Evolutionary conservation across 441 rosid species (phyloP).

Genomic region (Melastoma candidum): DNA sequence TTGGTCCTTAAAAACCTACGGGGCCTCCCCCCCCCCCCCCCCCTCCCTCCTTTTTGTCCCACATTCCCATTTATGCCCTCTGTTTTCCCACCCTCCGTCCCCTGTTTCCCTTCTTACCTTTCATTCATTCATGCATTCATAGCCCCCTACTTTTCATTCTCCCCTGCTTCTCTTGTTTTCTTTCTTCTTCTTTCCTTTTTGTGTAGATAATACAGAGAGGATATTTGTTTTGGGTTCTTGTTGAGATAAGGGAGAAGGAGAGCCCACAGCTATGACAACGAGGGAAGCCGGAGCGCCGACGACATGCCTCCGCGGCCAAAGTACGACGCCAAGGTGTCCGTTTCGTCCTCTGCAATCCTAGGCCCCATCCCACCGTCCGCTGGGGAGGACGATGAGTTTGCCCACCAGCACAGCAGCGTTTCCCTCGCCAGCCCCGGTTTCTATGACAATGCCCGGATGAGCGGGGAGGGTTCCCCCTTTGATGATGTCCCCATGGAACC

Average conservation of each 20-base stretch:
- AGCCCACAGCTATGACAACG: neutral
- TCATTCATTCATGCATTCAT: neutral
- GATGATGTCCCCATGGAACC: slow-evolving; percentile 12
- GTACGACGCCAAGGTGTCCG: neutral
- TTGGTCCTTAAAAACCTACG: neutral
- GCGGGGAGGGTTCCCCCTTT: slow-evolving; percentile 13
- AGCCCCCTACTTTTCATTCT: neutral
- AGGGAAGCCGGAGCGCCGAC: neutral
- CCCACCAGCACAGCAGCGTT: slow-evolving; percentile 5
- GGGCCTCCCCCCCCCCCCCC: neutral
- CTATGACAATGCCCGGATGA: slow-evolving; percentile 1
- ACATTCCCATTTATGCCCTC: neutral
- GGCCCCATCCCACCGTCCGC: slow-evolving; percentile 1
- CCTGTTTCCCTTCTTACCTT: neutral
- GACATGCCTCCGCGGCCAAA: slow-evolving; percentile 5
- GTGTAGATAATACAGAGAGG: too few relatives aligned
- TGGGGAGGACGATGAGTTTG: neutral
- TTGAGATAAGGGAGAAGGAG: too few relatives aligned
- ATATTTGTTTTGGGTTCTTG: too few relatives aligned
- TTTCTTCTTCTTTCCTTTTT: neutral
- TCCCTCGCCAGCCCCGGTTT: neutral
- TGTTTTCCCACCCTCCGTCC: neutral
- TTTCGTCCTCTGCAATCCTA: neutral
- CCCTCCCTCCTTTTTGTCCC: neutral
- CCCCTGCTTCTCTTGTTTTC: neutral